These are phyloP conservation scores for Bretschneidera sinensis DNA, from an alignment of 345 rosid genomes.

Conservation along the genomic window DNA sequence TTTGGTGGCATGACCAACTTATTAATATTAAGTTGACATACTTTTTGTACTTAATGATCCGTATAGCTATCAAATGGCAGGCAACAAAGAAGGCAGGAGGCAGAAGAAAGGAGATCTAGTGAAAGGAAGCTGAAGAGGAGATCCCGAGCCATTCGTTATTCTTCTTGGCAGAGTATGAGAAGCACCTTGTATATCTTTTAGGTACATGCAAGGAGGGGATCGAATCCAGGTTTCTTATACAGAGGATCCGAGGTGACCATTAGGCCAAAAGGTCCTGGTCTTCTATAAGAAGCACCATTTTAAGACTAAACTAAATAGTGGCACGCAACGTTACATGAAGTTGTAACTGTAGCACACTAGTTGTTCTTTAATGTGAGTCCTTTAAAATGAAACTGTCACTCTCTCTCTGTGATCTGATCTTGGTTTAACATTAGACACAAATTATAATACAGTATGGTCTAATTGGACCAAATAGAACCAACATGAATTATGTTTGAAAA, in stretches of 20 bases:
- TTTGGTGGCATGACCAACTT: no score
- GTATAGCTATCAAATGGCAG: conserved; percentile 32
- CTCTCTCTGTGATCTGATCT: no score
- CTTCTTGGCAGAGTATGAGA: neutral
- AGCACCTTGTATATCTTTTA: no score
- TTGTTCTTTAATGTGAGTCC: neutral
- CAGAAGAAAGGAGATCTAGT: conserved; percentile 67
- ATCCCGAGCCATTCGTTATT: conserved; percentile 35
- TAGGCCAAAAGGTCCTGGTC: no score
- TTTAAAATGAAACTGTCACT: no score
- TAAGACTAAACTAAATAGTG: neutral
- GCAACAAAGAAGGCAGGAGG: conserved; percentile 83
- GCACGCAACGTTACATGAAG: neutral
- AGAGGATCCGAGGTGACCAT: no score
- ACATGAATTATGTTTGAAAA: neutral
- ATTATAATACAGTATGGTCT: no score
- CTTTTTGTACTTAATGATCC: neutral
- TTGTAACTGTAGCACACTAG: neutral
- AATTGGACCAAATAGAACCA: no score
- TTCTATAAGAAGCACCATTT: neutral
- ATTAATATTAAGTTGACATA: no score
- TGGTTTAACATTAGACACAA: neutral
- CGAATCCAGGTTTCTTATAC: no score
- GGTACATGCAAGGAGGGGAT: no score
- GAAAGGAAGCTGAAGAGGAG: conserved; percentile 73